Evolutionary conservation across 495 filamentous ascomycete species (phyloP), one percentile per base, ranked within the genome.

Genomic region (Daldinia caldariorum): DNA sequence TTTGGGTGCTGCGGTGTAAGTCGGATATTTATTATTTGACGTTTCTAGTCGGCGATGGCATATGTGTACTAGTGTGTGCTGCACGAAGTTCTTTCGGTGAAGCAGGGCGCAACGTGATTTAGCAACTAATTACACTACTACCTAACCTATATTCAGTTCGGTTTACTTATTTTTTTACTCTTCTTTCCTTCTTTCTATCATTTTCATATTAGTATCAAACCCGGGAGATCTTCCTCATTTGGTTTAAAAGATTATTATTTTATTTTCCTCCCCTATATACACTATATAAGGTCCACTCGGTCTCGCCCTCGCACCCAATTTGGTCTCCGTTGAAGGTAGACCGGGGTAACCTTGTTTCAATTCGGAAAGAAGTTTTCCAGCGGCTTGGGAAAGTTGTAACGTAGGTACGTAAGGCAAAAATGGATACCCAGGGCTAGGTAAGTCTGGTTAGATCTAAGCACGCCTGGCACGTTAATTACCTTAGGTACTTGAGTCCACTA

Each of bases 331-430:
- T 43, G 58, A 58, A 43, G 12, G 10, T 31, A 62, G 26, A 37
- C 68, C 20, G 63, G 68, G 68, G 54, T 71, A 63, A 63, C 68
- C 68, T 66, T 66, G 68, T 50, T 66, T 37, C 7, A 64, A 41
- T 12, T 58, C 68, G 68, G 68, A 71, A 62, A 66, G 51, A 66
- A 66, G 68, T 71, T 71, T 71, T 66, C 63, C 68, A 71, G 66
- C 63, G 61, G 67, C 67, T 50, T 70, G 67, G 67, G 47, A 43
- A 60, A 53, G 62, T 18, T 66, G 49, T 58, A 62, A 70, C 65
- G 67, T 65, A 70, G 14, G 51, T 65, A 70, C 20, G 51, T 70
- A 43, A 43, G 1, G 49, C 13, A 67, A 53, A 67, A 26, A 26
- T 26, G 26, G 26, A 26, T 26, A 26, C 26, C 26, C 26, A 26